Percentiles rank a stretch among this genome's conserved stretches.
These are phyloP conservation scores for Dispira parvispora DNA, from an alignment of 192 early-diverging fungal species.

Conservation along the genomic window DNA sequence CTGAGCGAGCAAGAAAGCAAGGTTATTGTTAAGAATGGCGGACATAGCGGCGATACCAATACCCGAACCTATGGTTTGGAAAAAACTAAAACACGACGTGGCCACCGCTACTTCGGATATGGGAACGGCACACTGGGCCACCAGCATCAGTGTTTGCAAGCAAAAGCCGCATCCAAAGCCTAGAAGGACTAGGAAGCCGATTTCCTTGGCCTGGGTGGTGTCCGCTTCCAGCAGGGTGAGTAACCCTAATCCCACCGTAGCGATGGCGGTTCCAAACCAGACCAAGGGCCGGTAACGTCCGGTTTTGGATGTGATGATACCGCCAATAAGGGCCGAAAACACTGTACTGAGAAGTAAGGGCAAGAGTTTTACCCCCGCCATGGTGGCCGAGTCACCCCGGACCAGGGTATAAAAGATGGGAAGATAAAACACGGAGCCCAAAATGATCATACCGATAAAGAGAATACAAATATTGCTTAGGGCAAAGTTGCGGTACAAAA, in stretches of 20 bases:
- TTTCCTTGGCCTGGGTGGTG: conserved; percentile 26
- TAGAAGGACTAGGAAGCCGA: conserved; percentile 44
- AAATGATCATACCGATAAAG: conserved; percentile 11
- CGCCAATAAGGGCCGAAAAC: conserved; percentile 39
- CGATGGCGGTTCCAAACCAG: conserved; percentile 38
- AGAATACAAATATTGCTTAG: conserved; percentile 16
- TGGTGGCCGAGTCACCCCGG: conserved; percentile 44
- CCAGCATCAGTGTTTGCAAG: conserved; percentile 50
- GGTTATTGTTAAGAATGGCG: conserved; percentile 42
- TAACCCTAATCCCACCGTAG: conserved; percentile 40
- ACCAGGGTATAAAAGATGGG: conserved; percentile 54
- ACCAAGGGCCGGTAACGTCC: conserved; percentile 43
- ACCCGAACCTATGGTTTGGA: conserved; percentile 38
- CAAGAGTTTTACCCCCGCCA: conserved; percentile 51
- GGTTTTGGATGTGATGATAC: conserved; percentile 37
- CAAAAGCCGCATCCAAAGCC: conserved; percentile 60
- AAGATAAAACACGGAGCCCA: conserved; percentile 32
- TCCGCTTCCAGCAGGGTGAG: conserved; percentile 29
- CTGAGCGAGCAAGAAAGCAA: conserved; percentile 14
- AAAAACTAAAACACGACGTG: conserved; percentile 44
- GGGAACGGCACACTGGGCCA: conserved; percentile 46
- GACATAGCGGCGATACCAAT: conserved; percentile 35
- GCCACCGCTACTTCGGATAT: conserved; percentile 40
- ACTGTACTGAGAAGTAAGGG: conserved; percentile 58
- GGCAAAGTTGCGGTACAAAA: conserved; percentile 25